phyloP scores from a whole-genome alignment of 257 asterid genomes.

The Nicotiana obtusifolia region DNA sequence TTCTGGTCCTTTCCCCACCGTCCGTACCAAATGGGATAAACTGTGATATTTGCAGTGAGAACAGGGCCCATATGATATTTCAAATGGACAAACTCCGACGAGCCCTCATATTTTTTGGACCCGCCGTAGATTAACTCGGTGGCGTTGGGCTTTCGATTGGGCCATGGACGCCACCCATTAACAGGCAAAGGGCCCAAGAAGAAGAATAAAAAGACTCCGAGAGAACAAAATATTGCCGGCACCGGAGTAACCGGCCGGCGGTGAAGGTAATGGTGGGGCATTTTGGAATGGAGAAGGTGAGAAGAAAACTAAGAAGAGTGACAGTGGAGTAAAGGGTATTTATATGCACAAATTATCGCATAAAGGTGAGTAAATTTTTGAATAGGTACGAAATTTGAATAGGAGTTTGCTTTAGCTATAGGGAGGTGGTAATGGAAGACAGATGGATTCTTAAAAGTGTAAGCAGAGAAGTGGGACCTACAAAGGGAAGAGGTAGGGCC shows the following conservation, averaged over 20 bases:
- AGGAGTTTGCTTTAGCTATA: background rate
- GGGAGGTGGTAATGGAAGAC: slow-evolving; percentile 52
- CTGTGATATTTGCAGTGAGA: slow-evolving; percentile 67
- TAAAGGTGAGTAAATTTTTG: background rate
- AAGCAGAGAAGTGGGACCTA: slow-evolving; percentile 42
- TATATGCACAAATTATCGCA: background rate
- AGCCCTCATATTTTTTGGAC: slow-evolving; percentile 81
- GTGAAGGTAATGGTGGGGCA: background rate
- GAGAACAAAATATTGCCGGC: background rate
- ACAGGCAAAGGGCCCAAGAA: background rate
- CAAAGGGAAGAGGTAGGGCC: background rate
- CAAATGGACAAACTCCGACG: slow-evolving; percentile 65
- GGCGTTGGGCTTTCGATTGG: slow-evolving; percentile 34
- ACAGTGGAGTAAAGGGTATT: background rate
- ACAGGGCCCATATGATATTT: slow-evolving; percentile 94
- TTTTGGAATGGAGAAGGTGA: background rate
- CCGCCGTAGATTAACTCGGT: slow-evolving; percentile 51
- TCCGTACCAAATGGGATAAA: slow-evolving; percentile 92
- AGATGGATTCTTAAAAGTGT: slow-evolving; percentile 55
- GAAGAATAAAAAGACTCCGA: background rate
- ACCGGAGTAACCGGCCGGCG: background rate
- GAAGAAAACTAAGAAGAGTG: background rate
- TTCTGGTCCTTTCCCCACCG: slow-evolving; percentile 59
- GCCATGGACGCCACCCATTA: slow-evolving; percentile 78
- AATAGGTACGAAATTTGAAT: background rate